phyloP scores from a whole-genome alignment of 139 green algal genomes.

The Coccomyxa sp. region DNA sequence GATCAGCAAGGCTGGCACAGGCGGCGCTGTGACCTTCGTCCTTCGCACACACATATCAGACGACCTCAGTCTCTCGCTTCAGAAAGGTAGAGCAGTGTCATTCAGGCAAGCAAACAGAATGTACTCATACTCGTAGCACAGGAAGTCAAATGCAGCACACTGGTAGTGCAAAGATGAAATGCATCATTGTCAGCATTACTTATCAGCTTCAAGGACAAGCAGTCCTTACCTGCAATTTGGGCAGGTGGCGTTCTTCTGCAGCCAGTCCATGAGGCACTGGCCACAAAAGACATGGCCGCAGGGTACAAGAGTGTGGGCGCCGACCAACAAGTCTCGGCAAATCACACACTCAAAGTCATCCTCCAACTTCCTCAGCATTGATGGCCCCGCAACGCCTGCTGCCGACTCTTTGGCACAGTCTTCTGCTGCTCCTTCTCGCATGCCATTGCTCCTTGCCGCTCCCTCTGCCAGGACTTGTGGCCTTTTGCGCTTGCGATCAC shows the following conservation, averaged over 20 bases:
- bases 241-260: conserved; percentile 24
- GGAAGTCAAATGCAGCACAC: neutral
- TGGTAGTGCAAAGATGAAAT: neutral
- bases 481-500: too few relatives aligned
- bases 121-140: neutral
- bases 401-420: too few relatives aligned
- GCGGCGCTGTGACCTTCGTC: too few relatives aligned
- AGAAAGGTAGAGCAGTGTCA: neutral
- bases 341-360: conserved; percentile 13
- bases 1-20: neutral
- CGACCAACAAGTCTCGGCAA: conserved; percentile 28
- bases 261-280: conserved; percentile 26
- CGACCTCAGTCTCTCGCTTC: neutral
- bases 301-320: conserved; percentile 26
- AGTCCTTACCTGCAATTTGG: conserved; percentile 25
- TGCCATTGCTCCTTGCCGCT: too few relatives aligned
- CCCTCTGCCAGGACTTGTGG: too few relatives aligned
- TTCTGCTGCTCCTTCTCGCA: too few relatives aligned
- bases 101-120: neutral
- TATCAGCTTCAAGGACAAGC: neutral
- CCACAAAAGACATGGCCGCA: conserved; percentile 41
- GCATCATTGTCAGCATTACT: neutral
- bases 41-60: neutral
- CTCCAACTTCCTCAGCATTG: conserved; percentile 6
- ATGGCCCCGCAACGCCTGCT: too few relatives aligned